Evolutionary conservation across 1,284 basidiomycete genomes (phyloP).

Genomic region (Marasmius sp.): DNA sequence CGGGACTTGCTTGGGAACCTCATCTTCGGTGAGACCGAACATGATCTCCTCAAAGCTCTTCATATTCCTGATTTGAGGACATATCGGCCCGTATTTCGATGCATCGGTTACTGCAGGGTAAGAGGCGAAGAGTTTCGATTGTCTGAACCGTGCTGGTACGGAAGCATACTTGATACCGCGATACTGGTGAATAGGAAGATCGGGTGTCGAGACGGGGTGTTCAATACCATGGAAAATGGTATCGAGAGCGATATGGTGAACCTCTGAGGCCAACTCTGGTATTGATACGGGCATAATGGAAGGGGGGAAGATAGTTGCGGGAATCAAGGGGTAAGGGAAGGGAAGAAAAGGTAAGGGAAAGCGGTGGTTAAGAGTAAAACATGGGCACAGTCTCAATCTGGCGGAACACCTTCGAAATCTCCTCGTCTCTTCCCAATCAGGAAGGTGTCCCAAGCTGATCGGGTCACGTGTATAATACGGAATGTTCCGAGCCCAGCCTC

Average conservation of each 20-base stretch:
- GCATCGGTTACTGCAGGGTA: conserved; percentile 62
- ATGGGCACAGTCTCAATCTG: neutral
- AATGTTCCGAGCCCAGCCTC: neutral
- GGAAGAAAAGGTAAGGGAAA: neutral
- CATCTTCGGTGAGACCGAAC: conserved; percentile 56
- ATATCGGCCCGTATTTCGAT: conserved; percentile 71
- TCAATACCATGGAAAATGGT: conserved; percentile 66
- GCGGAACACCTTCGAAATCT: neutral
- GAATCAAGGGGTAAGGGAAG: neutral
- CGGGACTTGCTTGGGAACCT: conserved; percentile 48
- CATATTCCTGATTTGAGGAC: conserved; percentile 56
- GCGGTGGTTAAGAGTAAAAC: neutral
- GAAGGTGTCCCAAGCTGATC: neutral
- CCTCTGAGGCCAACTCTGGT: conserved; percentile 24
- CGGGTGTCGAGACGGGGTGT: conserved; percentile 56
- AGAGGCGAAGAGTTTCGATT: conserved; percentile 56
- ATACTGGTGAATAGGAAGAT: conserved; percentile 63
- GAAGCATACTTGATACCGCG: conserved; percentile 74
- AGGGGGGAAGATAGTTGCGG: neutral
- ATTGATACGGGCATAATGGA: conserved; percentile 9
- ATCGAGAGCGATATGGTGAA: conserved; percentile 54
- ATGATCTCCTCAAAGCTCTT: conserved; percentile 57
- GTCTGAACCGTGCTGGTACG: conserved; percentile 72
- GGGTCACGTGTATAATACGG: neutral
- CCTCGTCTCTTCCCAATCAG: neutral